These are phyloP conservation scores for Suhomyces emberorum DNA, from an alignment of 805 yeast genomes.

Conservation along the genomic window DNA sequence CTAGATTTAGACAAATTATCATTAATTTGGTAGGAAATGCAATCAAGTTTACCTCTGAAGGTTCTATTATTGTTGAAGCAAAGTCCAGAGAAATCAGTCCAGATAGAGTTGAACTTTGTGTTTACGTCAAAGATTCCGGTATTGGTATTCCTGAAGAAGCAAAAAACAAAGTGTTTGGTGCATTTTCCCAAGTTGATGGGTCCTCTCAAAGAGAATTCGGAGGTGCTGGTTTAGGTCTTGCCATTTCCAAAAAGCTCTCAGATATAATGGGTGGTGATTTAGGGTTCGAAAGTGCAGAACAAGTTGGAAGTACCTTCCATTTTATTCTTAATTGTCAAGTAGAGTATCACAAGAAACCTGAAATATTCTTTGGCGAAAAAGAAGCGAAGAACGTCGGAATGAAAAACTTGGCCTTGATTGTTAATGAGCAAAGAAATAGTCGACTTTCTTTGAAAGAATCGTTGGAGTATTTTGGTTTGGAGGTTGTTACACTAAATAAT, in stretches of 20 bases:
- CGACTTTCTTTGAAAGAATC: constrained; percentile 30
- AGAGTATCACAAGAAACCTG: constrained; percentile 19
- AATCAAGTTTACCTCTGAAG: constrained; percentile 46
- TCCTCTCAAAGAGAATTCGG: constrained; percentile 50
- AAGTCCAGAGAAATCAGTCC: constrained; percentile 24
- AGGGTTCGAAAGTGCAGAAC: constrained; percentile 44
- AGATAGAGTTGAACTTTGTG: constrained; percentile 35
- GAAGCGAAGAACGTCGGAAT: constrained; percentile 9
- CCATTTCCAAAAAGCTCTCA: constrained; percentile 46
- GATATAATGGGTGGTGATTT: constrained; percentile 49
- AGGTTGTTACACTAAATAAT: constrained; percentile 20
- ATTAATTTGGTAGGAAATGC: constrained; percentile 54
- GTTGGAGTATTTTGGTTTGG: constrained; percentile 33
- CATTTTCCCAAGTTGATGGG: constrained; percentile 56
- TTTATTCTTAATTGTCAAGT: constrained; percentile 35
- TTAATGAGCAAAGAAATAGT: constrained; percentile 29
- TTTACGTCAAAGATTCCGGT: constrained; percentile 49
- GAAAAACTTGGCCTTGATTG: constrained; percentile 25
- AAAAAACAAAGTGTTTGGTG: constrained; percentile 46
- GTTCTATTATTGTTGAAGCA: constrained; percentile 40
- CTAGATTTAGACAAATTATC: constrained; percentile 48
- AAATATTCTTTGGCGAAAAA: constrained; percentile 10
- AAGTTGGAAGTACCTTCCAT: constrained; percentile 45
- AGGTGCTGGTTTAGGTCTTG: constrained; percentile 51
- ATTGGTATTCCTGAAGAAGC: constrained; percentile 50